Evolutionary conservation across 169 alveolate species (phyloP).

Genomic region (Plasmodium cynomolgi): DNA sequence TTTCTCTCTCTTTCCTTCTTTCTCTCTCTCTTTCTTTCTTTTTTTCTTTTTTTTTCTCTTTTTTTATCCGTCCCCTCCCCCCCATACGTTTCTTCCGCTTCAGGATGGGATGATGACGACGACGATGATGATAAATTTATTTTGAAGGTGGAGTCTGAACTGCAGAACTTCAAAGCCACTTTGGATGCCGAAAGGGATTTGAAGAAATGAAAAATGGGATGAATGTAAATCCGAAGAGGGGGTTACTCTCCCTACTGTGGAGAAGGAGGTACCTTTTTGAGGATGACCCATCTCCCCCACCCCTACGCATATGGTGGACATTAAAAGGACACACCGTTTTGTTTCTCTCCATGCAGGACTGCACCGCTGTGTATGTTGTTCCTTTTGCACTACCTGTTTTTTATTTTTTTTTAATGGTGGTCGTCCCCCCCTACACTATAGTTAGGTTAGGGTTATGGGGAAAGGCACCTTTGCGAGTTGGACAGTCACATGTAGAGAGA

Average conservation of each 20-base stretch:
- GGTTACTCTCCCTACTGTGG: not conserved
- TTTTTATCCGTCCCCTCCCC: not conserved
- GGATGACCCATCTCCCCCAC: no score
- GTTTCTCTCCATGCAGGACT: no score
- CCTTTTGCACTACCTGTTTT: not conserved
- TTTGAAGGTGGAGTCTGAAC: slow-evolving; percentile 54
- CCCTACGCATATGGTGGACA: not conserved
- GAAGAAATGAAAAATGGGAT: slow-evolving; percentile 25
- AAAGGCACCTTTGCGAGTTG: not conserved
- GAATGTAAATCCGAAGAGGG: not conserved
- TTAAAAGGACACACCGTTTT: no score
- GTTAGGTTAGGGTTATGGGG: no score
- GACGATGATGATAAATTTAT: slow-evolving; percentile 71
- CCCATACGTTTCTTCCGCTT: not conserved
- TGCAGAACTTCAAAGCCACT: slow-evolving; percentile 55
- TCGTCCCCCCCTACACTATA: no score
- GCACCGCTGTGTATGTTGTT: not conserved
- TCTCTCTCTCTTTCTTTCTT: not conserved
- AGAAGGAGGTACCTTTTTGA: no score
- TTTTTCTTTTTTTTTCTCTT: not conserved
- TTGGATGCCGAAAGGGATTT: slow-evolving; percentile 61
- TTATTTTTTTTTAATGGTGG: not conserved
- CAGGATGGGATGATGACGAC: slow-evolving; percentile 76
- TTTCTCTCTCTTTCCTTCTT: not conserved
- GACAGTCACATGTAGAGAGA: not conserved